Evolutionary conservation across 805 yeast genomes (phyloP).

Genomic region (Candida nonsorbophila): DNA sequence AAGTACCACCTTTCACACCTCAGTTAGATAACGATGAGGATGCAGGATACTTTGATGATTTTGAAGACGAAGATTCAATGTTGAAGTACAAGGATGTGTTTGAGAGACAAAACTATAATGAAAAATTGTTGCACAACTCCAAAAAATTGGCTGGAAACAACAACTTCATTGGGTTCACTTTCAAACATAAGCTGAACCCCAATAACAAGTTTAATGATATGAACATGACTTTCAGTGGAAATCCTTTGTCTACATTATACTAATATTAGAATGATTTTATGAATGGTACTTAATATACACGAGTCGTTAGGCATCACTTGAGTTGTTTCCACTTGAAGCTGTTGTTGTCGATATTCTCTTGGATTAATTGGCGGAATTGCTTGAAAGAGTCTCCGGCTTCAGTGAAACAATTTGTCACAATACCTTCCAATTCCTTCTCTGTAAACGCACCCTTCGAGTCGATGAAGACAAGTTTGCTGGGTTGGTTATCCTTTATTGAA

Average conservation of each 20-base stretch:
- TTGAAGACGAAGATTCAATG: constrained; percentile 94
- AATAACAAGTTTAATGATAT: constrained; percentile 36
- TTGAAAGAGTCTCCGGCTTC: constrained; percentile 41
- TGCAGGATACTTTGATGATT: constrained; percentile 98
- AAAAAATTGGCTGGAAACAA: constrained; percentile 30
- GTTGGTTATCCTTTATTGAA: constrained; percentile 45
- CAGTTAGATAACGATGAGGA: constrained; percentile 95
- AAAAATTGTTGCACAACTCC: constrained; percentile 58
- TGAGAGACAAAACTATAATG: constrained; percentile 84
- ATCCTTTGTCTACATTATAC: constrained; percentile 41
- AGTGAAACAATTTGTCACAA: constrained; percentile 47
- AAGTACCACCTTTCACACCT: constrained; percentile 93
- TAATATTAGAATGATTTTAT: too few species aligned
- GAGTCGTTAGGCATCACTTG: too few species aligned
- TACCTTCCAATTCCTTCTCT: constrained; percentile 46
- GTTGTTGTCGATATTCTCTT: constrained; percentile 45
- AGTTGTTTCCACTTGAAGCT: constrained; percentile 53
- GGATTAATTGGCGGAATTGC: constrained; percentile 41
- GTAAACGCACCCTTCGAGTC: constrained; percentile 73
- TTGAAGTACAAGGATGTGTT: constrained; percentile 95
- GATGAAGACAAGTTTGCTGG: constrained; percentile 53
- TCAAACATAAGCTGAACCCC: constrained; percentile 72
- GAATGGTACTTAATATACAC: too few species aligned
- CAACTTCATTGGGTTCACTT: constrained; percentile 92
- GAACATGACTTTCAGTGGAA: constrained; percentile 14